Conservation (phyloP, 2,329 filamentous ascomycete species). For the Alternaria triticina region DNA sequence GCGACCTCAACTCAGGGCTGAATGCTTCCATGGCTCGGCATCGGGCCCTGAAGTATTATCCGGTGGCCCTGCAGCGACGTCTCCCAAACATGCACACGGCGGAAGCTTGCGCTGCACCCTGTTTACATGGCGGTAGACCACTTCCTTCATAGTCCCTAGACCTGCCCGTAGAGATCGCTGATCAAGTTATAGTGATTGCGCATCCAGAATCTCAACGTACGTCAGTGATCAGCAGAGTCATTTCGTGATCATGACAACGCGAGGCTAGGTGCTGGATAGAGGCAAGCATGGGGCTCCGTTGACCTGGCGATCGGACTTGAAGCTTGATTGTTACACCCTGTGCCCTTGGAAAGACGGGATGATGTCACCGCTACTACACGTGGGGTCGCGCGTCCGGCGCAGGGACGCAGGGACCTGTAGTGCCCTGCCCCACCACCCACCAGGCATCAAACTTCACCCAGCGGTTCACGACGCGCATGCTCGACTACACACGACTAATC, state of each 20-base stretch:
- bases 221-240: constrained; percentile 9
- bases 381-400: constrained; percentile 19
- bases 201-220: not conserved
- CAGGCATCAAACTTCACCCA: not conserved
- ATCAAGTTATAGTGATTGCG: not conserved
- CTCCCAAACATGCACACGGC: not conserved
- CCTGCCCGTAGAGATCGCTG: not conserved
- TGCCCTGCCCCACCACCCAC: constrained; percentile 10
- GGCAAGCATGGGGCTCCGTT: not conserved
- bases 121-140: not conserved
- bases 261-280: not conserved
- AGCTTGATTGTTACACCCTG: constrained; percentile 15
- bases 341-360: constrained; percentile 3
- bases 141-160: not conserved
- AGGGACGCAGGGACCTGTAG: constrained; percentile 15
- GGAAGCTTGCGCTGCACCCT: not conserved
- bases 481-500: not conserved
- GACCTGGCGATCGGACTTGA: constrained; percentile 4
- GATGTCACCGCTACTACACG: constrained; percentile 26
- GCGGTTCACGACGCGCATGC: not conserved
- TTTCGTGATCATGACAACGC: not conserved
- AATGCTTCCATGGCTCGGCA: not conserved
- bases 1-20: not conserved
- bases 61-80: constrained; percentile 7
- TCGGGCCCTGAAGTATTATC: not conserved